Conservation (phyloP, 2,329 filamentous ascomycete genomes). For the Penicillium oxalicum region DNA sequence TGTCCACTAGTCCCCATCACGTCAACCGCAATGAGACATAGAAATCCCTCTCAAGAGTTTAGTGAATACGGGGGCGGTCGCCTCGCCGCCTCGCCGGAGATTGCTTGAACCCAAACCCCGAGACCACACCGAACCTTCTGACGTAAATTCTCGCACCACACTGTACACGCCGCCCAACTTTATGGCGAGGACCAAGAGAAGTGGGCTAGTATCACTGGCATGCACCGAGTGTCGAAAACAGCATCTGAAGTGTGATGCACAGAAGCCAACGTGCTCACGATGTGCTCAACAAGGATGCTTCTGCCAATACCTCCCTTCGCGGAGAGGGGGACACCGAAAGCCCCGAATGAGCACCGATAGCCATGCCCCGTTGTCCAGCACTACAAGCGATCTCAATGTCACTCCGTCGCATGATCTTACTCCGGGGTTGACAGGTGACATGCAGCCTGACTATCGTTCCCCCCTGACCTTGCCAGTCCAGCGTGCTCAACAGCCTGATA, state of each 20-base stretch:
- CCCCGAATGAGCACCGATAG: constrained; percentile 17
- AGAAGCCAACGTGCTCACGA: constrained; percentile 57
- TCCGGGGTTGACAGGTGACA: background rate
- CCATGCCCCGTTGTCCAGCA: constrained; percentile 7
- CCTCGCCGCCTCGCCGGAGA: no score
- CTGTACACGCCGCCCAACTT: constrained; percentile 1
- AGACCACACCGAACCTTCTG: background rate
- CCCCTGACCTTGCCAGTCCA: constrained; percentile 6
- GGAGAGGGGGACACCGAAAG: constrained; percentile 51
- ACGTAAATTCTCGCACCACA: background rate
- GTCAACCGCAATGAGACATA: no score
- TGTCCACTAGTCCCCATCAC: no score
- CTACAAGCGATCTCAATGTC: constrained; percentile 9
- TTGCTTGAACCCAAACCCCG: background rate
- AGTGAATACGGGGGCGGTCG: no score
- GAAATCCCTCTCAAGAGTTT: no score
- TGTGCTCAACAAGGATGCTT: constrained; percentile 53
- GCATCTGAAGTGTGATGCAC: constrained; percentile 69
- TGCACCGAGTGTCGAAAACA: constrained; percentile 47
- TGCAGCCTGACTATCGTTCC: constrained; percentile 6
- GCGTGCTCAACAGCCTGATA: constrained; percentile 11
- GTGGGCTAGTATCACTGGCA: constrained; percentile 33
- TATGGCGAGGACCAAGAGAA: constrained; percentile 20
- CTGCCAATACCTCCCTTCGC: constrained; percentile 67
- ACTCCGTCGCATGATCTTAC: constrained; percentile 1